Percentiles rank a stretch among this genome's conserved stretches.
These are phyloP conservation scores for Pyrenophora tritici-repentis DNA, from an alignment of 2,329 filamentous ascomycete species.

Conservation along the genomic window DNA sequence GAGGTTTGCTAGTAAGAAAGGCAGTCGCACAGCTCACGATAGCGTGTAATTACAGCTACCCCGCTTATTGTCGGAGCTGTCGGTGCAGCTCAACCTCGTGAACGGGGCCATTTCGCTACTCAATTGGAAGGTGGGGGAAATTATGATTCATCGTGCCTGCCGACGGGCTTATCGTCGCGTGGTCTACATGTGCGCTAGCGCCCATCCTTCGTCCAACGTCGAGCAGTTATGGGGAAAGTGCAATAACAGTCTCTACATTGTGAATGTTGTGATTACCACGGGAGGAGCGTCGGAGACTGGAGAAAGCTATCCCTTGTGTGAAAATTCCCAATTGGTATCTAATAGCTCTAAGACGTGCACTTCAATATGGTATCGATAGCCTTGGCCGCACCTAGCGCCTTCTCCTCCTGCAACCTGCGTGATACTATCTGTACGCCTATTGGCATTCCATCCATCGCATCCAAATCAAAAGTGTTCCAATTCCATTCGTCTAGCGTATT, in stretches of 20 bases:
- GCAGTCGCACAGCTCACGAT: conserved; percentile 5
- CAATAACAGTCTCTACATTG: too few relatives aligned
- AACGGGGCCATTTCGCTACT: neutral
- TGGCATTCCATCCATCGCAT: conserved; percentile 45
- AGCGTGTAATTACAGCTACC: conserved; percentile 17
- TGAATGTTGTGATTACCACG: too few relatives aligned
- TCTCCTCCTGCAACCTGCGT: conserved; percentile 46
- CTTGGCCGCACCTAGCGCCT: conserved; percentile 45
- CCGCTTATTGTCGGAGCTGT: conserved; percentile 13
- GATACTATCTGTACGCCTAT: conserved; percentile 46
- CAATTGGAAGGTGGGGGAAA: conserved; percentile 18
- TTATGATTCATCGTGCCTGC: conserved; percentile 14
- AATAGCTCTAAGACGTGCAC: neutral
- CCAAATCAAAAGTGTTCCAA: conserved; percentile 46
- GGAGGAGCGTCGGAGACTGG: too few relatives aligned
- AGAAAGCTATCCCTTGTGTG: too few relatives aligned
- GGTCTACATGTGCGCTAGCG: conserved; percentile 13
- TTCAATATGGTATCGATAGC: conserved; percentile 26
- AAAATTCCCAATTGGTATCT: too few relatives aligned
- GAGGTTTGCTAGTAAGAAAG: neutral
- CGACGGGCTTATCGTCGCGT: conserved; percentile 19
- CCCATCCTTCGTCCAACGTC: neutral
- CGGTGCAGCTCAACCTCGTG: neutral
- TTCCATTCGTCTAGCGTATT: conserved; percentile 61
- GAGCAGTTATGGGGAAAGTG: too few relatives aligned